Evolutionary conservation across 176 grass and related monocot species (phyloP), one percentile per base, ranked within the genome.

Genomic region (Carex cristatella): DNA sequence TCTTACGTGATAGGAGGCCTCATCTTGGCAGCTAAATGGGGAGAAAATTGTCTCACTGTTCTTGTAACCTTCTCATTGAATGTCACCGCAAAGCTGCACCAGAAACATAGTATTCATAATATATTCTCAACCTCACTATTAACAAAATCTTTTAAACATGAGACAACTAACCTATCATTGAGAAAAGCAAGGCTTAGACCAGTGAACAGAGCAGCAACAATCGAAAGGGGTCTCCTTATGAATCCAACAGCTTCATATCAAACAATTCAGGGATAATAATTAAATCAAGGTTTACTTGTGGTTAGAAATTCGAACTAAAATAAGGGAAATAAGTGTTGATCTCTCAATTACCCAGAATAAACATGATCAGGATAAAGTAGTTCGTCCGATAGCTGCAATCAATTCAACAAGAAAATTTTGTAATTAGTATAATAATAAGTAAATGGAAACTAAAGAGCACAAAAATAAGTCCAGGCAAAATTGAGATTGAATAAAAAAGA

Each of bases 1-100:
- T 64, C 88, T 85, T 67, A 99, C 97, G 85, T 82, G 75, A 92
- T 94, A 0, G 90, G 97, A 48, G 97, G 93, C 49, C 93, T 94
- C 97, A 99, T 89, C 86, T 99, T 99, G 85, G 93, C 91, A 87
- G 97, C 97, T 87, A 99, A 90, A 89, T 94, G 97, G 87, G 97
- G 97, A 84, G 97, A 99, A 81, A 99, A 96, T 44, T 92, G 91
- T 48, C 97, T 86, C 6, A 99, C 90, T 8, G 91, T 94, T 84
- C 91, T 89, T 56, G 97, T 99, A 27, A 94, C 90, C 73, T 96
- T 99, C 87, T 99, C 97, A 68, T 98, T 98, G 55, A 95, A 98
- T 62, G 85, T 69, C 63, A 86, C 85, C 1, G 85, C 85, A 71
- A 86, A 86, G 53, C 85, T 86, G 85, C 66, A 57, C 42, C 42